Percentiles rank a stretch among this genome's conserved stretches.
phyloP scores from a whole-genome alignment of 805 yeast genomes.

The Candida maris region DNA sequence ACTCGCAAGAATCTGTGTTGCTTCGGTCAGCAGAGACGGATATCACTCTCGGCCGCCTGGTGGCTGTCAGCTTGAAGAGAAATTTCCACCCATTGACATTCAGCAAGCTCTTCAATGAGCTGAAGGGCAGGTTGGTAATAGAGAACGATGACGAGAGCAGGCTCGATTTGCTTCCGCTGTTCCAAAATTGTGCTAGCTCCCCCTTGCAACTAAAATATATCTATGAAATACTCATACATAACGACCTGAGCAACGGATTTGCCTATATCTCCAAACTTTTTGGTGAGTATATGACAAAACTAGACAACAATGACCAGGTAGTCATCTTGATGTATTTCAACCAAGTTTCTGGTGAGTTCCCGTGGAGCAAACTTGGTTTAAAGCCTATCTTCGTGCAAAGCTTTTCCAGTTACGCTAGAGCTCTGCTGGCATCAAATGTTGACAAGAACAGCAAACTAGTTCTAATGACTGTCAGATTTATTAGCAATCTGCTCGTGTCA shows the following conservation, averaged over 20 bases:
- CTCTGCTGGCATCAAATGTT: constrained; percentile 1
- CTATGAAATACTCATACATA: constrained; percentile 24
- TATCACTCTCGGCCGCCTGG: constrained; percentile 19
- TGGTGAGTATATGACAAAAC: constrained; percentile 11
- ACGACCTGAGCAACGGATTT: constrained; percentile 23
- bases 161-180: constrained; percentile 20
- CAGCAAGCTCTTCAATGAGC: constrained; percentile 26
- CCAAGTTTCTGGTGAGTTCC: constrained; percentile 21
- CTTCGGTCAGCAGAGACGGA: constrained; percentile 19
- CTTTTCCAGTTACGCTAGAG: constrained; percentile 13
- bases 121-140: constrained; percentile 16
- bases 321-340: constrained; percentile 25
- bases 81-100: constrained; percentile 26
- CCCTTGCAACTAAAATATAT: constrained; percentile 27
- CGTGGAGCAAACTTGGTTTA: constrained; percentile 19
- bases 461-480: constrained; percentile 23
- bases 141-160: constrained; percentile 2
- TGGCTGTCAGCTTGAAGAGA: constrained; percentile 21
- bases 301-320: constrained; percentile 20
- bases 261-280: constrained; percentile 24
- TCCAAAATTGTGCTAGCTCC: constrained; percentile 12
- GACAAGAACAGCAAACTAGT: constrained; percentile 11
- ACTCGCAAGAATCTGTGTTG: constrained; percentile 10
- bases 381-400: constrained; percentile 15
- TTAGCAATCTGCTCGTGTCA: constrained; percentile 16